Percentiles rank a stretch among this genome's conserved stretches.
These are phyloP conservation scores for Blastobotrys aristatus DNA, from an alignment of 1,139 yeast species.

Conservation along the genomic window DNA sequence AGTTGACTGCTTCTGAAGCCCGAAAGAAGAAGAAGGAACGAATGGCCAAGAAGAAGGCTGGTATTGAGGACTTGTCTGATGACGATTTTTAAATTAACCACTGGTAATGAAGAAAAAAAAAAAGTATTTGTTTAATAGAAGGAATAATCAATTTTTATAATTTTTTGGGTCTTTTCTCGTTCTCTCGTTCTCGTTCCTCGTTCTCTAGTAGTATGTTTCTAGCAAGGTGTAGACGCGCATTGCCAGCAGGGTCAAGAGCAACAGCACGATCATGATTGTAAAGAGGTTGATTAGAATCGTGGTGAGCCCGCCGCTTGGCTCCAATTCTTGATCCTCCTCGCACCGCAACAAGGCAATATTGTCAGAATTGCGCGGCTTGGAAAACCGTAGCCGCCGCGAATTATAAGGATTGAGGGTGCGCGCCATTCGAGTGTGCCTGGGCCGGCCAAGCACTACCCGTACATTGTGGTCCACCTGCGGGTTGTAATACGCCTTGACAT, in stretches of 20 bases:
- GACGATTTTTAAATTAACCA: conserved; percentile 45
- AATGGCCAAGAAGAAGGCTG: conserved; percentile 99
- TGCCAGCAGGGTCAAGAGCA: neutral
- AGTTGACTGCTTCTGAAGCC: conserved; percentile 97
- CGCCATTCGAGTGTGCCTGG: neutral
- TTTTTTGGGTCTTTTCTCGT: neutral
- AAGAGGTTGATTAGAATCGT: neutral
- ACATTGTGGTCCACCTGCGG: neutral
- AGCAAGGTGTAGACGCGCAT: neutral
- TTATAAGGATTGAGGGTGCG: neutral
- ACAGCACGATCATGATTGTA: neutral
- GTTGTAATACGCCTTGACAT: neutral
- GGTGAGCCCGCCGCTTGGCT: neutral
- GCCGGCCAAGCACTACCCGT: neutral
- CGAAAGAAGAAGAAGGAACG: conserved; percentile 99
- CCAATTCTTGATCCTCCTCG: neutral
- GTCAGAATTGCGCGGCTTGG: neutral
- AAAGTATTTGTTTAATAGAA: neutral
- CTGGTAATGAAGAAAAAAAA: neutral
- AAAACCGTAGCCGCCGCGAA: neutral
- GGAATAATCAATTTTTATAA: neutral
- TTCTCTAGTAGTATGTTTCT: neutral
- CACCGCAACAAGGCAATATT: neutral
- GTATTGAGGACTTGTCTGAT: conserved; percentile 98
- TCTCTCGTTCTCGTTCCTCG: neutral